phyloP scores from a whole-genome alignment of 2,329 filamentous ascomycete species.

The Talaromyces sp. region DNA sequence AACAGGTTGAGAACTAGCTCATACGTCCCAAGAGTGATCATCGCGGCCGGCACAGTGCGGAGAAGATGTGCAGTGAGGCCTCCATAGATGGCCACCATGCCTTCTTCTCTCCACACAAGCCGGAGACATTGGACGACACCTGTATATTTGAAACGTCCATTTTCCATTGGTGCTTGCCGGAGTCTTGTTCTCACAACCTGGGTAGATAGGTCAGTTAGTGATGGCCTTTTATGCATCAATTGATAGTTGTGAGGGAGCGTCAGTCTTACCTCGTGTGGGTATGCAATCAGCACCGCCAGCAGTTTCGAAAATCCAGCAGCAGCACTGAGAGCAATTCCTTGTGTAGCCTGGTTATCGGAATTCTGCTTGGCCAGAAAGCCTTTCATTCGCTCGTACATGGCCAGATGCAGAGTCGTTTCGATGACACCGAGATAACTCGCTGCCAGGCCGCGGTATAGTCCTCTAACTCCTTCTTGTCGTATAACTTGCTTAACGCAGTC shows the following conservation, averaged over 20 bases:
- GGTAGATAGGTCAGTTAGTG: background rate
- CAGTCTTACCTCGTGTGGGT: background rate
- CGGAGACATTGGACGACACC: conserved; percentile 31
- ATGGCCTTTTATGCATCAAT: background rate
- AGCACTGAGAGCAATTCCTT: background rate
- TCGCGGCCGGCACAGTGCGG: conserved; percentile 30
- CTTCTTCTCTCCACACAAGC: conserved; percentile 30
- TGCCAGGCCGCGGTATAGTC: conserved; percentile 83
- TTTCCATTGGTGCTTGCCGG: conserved; percentile 30
- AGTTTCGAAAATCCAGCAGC: conserved; percentile 1
- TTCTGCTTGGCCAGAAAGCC: conserved; percentile 13
- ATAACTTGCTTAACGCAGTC: conserved; percentile 59
- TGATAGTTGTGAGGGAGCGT: background rate
- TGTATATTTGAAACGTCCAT: conserved; percentile 31
- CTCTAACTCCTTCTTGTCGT: conserved; percentile 74
- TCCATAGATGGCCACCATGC: conserved; percentile 30
- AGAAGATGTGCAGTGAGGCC: conserved; percentile 32
- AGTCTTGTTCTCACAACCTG: conserved; percentile 33
- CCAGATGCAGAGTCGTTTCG: conserved; percentile 32
- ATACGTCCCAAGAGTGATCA: conserved; percentile 34
- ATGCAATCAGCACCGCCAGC: background rate
- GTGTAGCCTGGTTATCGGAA: background rate
- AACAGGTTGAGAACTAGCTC: conserved; percentile 26
- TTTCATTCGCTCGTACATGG: conserved; percentile 33
- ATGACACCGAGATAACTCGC: conserved; percentile 52